Conservation (phyloP, 2,329 filamentous ascomycete genomes). For the Chalaropsis ovoidea region DNA sequence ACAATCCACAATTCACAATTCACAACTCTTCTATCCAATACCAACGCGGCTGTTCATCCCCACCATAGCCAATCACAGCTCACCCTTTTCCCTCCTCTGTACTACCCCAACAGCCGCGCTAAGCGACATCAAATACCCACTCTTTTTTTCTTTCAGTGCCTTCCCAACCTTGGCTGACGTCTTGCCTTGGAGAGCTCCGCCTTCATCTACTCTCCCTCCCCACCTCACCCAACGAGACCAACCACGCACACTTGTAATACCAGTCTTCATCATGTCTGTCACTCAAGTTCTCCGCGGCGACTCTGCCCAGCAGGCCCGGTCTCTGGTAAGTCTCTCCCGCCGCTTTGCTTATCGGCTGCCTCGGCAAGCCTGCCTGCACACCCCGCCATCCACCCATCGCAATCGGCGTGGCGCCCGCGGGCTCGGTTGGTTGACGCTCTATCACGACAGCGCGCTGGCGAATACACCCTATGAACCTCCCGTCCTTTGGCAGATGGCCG, state of each 20-base stretch:
- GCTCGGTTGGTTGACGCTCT: background rate
- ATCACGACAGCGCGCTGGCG: background rate
- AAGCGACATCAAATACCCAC: background rate
- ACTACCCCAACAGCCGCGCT: background rate
- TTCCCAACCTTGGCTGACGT: conserved; percentile 2
- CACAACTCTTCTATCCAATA: too few relatives aligned
- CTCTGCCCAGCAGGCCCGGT: conserved; percentile 48
- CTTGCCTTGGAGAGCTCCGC: conserved; percentile 3
- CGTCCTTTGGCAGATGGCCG: background rate
- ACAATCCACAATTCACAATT: too few relatives aligned
- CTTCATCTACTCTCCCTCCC: background rate
- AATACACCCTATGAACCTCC: background rate
- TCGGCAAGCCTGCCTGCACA: background rate
- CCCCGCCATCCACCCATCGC: background rate
- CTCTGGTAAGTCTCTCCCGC: conserved; percentile 39
- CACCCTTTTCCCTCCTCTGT: background rate
- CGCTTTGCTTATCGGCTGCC: background rate
- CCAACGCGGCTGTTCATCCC: background rate
- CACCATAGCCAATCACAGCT: background rate
- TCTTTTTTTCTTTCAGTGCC: conserved; percentile 4
- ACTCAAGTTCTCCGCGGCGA: conserved; percentile 40
- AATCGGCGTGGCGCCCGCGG: background rate
- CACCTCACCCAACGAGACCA: background rate
- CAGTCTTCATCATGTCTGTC: conserved; percentile 33
- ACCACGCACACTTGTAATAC: background rate